Evolutionary conservation across 305 asterid species (phyloP), one percentile per base, ranked within the genome.

Genomic region (Ilex paraguariensis): DNA sequence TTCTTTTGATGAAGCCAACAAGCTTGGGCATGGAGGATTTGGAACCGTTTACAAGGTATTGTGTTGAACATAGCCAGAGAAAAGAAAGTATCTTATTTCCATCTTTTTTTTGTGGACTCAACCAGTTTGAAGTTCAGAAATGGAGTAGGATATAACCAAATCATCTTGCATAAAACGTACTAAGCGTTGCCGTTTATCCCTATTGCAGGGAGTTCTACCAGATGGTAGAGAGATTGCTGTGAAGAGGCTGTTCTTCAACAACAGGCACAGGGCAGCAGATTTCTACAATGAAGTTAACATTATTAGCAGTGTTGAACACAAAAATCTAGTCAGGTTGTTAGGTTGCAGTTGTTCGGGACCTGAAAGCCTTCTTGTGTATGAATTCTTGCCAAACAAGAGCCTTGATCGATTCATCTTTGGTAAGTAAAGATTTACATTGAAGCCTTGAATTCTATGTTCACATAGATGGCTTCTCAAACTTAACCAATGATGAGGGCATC

Each of bases 11-110:
- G 86, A 82, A 67, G 84, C 81, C 1, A 87, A 84, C 72, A 87
- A 84, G 83, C 86, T 87, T 8, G 95, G 95, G 32, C 89, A 87
- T 51, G 95, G 91, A 21, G 95, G 91, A 62, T 87, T 87, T 32
- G 95, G 89, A 56, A 81, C 84, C n/a, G 95, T 84, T 39, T 82
- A 85, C 55, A 85, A 81, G 87, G 89, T 78, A 28, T 16, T 30
- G 42, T 31, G 13, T 14, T 21, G 33, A 36, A 36, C 42, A 36
- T 36, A 36, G 6, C 9, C 52, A 46, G 15, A 46, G 7, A 46
- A 46, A 13, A 46, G 4, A 46, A 0, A 13, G 5, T 7, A 46
- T 46, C 2, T 5, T 11, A n/a, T 56, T 56, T 54, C 32, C 15
- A 9, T 6, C 1, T 33, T 54, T 31, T 4, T 10, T 50, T 14